These are phyloP conservation scores for Arthroderma sp. DNA, from an alignment of 2,329 filamentous ascomycete species.

Conservation along the genomic window DNA sequence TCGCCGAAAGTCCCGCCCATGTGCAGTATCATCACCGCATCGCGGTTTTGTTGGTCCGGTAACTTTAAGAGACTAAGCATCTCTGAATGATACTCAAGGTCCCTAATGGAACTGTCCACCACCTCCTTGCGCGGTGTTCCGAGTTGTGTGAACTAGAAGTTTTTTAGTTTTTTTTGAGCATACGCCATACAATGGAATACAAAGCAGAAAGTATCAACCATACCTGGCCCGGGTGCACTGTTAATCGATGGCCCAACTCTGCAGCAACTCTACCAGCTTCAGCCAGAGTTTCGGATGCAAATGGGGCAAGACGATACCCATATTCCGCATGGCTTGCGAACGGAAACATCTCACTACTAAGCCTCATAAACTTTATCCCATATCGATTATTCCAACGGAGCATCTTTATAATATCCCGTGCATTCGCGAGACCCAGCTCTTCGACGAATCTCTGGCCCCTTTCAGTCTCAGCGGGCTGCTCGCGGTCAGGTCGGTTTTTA, in stretches of 20 bases:
- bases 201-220: slow-evolving; percentile 4
- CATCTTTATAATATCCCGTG: slow-evolving; percentile 72
- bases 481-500: slow-evolving; percentile 74
- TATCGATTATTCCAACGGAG: slow-evolving; percentile 85
- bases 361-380: slow-evolving; percentile 78
- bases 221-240: slow-evolving; percentile 74
- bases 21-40: slow-evolving; percentile 89
- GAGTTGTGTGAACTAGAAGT: slow-evolving; percentile 64
- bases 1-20: slow-evolving; percentile 87
- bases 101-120: slow-evolving; percentile 61
- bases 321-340: slow-evolving; percentile 82
- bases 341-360: slow-evolving; percentile 94
- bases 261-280: slow-evolving; percentile 65
- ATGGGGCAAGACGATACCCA: slow-evolving; percentile 72
- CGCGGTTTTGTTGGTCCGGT: slow-evolving; percentile 62
- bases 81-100: slow-evolving; percentile 80
- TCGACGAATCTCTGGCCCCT: slow-evolving; percentile 63
- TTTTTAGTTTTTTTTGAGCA: not conserved
- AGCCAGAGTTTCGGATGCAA: slow-evolving; percentile 63
- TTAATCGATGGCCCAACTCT: slow-evolving; percentile 69
- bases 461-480: slow-evolving; percentile 50
- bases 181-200: not conserved
- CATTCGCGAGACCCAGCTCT: slow-evolving; percentile 62
- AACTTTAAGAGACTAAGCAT: slow-evolving; percentile 65
- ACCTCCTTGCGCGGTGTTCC: slow-evolving; percentile 70